Conservation (phyloP, 768 basidiomycete genomes). For the Auriscalpium vulgare region DNA sequence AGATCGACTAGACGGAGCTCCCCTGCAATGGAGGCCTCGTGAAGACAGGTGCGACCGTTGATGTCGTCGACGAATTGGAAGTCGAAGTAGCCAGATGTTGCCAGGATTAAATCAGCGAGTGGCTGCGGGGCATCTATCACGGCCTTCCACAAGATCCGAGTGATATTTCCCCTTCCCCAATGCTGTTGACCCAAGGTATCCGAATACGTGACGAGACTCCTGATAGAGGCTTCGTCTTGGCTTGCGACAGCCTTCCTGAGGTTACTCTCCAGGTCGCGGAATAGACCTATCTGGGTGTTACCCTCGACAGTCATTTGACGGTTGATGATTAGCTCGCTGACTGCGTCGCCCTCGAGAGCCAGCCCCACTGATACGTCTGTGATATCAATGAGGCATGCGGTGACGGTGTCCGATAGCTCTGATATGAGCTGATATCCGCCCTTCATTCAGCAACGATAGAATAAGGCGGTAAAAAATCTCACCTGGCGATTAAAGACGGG, state of each 20-base stretch:
- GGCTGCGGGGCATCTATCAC: slow-evolving; percentile 70
- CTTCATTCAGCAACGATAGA: background rate
- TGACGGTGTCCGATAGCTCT: slow-evolving; percentile 88
- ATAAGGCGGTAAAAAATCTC: slow-evolving; percentile 16
- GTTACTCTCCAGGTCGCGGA: slow-evolving; percentile 84
- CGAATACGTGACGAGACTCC: slow-evolving; percentile 64
- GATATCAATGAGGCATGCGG: slow-evolving; percentile 72
- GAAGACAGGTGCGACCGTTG: slow-evolving; percentile 89
- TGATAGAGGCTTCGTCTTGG: slow-evolving; percentile 50
- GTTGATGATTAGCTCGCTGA: slow-evolving; percentile 59
- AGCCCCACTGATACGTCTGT: slow-evolving; percentile 68
- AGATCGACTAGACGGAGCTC: slow-evolving; percentile 66
- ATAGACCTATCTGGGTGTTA: slow-evolving; percentile 57
- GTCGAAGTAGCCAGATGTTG: slow-evolving; percentile 68
- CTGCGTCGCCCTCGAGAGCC: slow-evolving; percentile 73
- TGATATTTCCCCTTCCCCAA: slow-evolving; percentile 60
- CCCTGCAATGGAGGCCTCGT: slow-evolving; percentile 88
- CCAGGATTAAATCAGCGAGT: slow-evolving; percentile 68
- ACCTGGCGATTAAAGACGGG: slow-evolving; percentile 96
- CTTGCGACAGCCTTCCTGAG: slow-evolving; percentile 69
- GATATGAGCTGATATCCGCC: slow-evolving; percentile 65
- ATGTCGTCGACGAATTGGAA: slow-evolving; percentile 94
- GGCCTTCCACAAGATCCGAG: slow-evolving; percentile 93
- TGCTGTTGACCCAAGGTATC: slow-evolving; percentile 54
- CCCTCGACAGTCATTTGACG: slow-evolving; percentile 64